Conservation (phyloP, 140 eudicot genomes). For the Stevia rebaudiana region DNA sequence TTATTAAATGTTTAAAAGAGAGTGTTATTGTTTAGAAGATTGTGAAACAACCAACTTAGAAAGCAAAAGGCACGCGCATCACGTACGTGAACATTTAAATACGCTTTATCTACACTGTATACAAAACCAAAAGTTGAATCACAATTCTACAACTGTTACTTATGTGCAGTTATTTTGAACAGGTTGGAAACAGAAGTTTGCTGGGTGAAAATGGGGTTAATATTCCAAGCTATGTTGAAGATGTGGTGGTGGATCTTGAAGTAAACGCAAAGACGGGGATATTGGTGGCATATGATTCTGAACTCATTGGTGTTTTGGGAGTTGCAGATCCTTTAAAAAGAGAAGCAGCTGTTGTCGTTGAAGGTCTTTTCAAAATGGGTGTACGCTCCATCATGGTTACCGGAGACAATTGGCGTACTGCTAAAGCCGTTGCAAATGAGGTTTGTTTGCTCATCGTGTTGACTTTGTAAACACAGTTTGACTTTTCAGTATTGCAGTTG, state of each 20-base stretch:
- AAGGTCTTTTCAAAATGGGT: slow-evolving; percentile 86
- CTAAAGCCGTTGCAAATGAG: slow-evolving; percentile 81
- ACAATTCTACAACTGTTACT: slow-evolving; percentile 15
- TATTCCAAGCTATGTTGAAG: slow-evolving; percentile 45
- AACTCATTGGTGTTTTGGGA: slow-evolving; percentile 68
- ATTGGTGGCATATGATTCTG: slow-evolving; percentile 61
- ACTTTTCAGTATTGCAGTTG: too few relatives aligned
- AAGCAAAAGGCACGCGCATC: too few relatives aligned
- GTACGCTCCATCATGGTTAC: slow-evolving; percentile 86
- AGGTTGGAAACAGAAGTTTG: slow-evolving; percentile 86
- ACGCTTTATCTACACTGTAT: too few relatives aligned
- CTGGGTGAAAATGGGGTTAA: slow-evolving; percentile 54
- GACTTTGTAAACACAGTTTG: not conserved
- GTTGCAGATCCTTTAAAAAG: slow-evolving; percentile 85
- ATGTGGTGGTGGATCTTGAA: slow-evolving; percentile 67
- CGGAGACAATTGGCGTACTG: slow-evolving; percentile 95
- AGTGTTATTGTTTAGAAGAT: too few relatives aligned
- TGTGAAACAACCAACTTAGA: too few relatives aligned
- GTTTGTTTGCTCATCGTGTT: slow-evolving; percentile 28
- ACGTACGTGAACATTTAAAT: too few relatives aligned
- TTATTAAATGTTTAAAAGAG: too few relatives aligned
- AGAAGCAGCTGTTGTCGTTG: slow-evolving; percentile 85
- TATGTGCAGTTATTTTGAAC: slow-evolving; percentile 11
- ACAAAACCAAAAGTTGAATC: not conserved
- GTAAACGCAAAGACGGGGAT: slow-evolving; percentile 75